Evolutionary conservation across 306 rosid species (phyloP).

Genomic region (Spatholobus suberectus): DNA sequence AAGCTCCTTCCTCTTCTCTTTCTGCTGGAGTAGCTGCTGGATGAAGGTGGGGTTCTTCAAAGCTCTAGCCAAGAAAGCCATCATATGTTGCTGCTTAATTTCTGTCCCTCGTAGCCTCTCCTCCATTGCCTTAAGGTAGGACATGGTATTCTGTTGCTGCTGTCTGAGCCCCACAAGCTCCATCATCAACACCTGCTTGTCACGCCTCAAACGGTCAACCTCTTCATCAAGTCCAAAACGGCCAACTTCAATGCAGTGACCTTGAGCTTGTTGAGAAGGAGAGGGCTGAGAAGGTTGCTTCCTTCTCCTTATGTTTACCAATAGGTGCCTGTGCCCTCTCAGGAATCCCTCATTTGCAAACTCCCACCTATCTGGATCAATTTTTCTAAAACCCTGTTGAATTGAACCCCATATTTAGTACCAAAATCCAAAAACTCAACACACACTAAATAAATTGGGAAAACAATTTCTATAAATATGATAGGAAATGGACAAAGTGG

Average conservation of each 20-base stretch:
- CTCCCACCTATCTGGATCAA: conserved; percentile 91
- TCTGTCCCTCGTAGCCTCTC: conserved; percentile 75
- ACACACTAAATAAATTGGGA: not conserved
- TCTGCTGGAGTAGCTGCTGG: conserved; percentile 72
- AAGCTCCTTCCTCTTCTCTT: conserved; percentile 66
- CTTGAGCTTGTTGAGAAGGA: conserved; percentile 46
- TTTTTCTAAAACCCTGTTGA: conserved; percentile 90
- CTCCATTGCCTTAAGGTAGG: conserved; percentile 69
- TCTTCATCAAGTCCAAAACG: conserved; percentile 70
- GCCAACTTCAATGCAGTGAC: conserved; percentile 70
- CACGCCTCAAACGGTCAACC: conserved; percentile 67
- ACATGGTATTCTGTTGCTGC: conserved; percentile 81
- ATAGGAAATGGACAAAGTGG: not conserved
- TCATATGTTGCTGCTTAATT: conserved; percentile 85
- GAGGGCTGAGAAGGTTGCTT: conserved; percentile 61
- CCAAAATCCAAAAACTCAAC: not conserved
- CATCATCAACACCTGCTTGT: conserved; percentile 74
- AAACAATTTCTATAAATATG: not conserved
- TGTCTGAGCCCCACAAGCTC: conserved; percentile 89
- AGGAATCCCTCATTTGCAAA: conserved; percentile 84
- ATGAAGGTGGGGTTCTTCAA: conserved; percentile 82
- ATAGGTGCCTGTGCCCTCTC: conserved; percentile 71
- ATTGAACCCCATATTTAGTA: conserved; percentile 18
- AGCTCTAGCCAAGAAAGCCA: conserved; percentile 91
- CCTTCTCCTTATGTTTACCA: conserved; percentile 73